Base-by-base conservation (phyloP, 306 rosid species). In the Malus orientalis region DNA sequence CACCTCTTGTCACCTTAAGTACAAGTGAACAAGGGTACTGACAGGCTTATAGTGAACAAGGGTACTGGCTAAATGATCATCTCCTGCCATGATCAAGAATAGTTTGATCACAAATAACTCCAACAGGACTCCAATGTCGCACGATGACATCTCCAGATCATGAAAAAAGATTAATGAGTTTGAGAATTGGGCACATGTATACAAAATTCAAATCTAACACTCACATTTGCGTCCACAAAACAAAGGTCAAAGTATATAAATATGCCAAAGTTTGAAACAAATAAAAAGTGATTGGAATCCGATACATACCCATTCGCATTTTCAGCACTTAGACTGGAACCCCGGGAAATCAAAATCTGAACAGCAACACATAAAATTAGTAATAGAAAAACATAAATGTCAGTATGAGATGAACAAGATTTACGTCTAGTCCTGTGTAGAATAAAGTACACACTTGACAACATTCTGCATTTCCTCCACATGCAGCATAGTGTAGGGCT, bases 381-480 rank as follows among this genome's bases (percentile, higher is more conserved):
- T 55, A 76, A 55, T 54, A 81, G 29, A 32, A 81, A 80, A 76
- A 72, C 74, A 73, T 73, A 69, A 78, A 77, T 49, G 64, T 44
- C 44, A 77, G 67, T 59, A 62, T n/a, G 23, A 71, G 68, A 25
- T 82, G 71, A 69, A 29, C 40, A 57, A 16, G 59, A 53, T 16
- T 23, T 67, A 59, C 6, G 58, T 20, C 73, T 1, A 76, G 30
- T 27, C 74, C 61, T 69, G 25, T 70, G 73, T 10, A 38, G 69
- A 69, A 47, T 47, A 63, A 70, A 60, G 65, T 60, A 77, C 91
- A 61, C 73, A 95, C 99, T 73, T 92, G 89, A 84, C 99, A 95
- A 80, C 97, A 92, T 80, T 95, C 96, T 40, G 92, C 96, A 92
- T 92, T 89, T 78, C 99, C 99, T 67, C 99, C 97, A 38, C 97